Evolutionary conservation across 176 grass and related monocot species (phyloP).

Genomic region (Rhynchospora breviuscula): DNA sequence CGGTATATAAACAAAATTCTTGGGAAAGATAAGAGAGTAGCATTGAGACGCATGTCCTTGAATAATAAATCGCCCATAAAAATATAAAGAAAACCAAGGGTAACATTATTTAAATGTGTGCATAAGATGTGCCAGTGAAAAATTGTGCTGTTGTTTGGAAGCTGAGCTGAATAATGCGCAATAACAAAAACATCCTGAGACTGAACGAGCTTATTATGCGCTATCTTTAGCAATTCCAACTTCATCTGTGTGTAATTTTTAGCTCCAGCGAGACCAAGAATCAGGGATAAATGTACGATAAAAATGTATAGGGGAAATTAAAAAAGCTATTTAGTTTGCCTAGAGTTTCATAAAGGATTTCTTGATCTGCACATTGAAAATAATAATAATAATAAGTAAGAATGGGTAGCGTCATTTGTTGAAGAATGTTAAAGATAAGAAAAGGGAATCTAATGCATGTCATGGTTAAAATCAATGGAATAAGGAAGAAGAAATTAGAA

Average conservation of each 20-base stretch:
- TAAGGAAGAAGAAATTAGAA: neutral
- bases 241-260: neutral
- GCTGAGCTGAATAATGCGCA: neutral
- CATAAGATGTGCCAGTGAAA: neutral
- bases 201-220: neutral
- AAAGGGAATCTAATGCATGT: neutral
- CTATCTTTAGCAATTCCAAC: neutral
- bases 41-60: too few species aligned
- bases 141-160: neutral
- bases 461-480: neutral
- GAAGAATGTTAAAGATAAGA: neutral
- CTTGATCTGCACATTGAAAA: conserved; percentile 23
- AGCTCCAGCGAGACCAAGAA: neutral
- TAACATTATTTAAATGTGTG: neutral
- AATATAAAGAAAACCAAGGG: neutral
- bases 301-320: neutral
- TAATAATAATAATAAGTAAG: neutral
- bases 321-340: neutral
- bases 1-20: neutral
- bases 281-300: neutral
- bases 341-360: conserved; percentile 18
- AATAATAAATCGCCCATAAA: neutral
- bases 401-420: neutral
- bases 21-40: neutral
- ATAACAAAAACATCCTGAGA: neutral